Conservation (phyloP, 805 yeast genomes). For the Metschnikowia amazonensis region DNA sequence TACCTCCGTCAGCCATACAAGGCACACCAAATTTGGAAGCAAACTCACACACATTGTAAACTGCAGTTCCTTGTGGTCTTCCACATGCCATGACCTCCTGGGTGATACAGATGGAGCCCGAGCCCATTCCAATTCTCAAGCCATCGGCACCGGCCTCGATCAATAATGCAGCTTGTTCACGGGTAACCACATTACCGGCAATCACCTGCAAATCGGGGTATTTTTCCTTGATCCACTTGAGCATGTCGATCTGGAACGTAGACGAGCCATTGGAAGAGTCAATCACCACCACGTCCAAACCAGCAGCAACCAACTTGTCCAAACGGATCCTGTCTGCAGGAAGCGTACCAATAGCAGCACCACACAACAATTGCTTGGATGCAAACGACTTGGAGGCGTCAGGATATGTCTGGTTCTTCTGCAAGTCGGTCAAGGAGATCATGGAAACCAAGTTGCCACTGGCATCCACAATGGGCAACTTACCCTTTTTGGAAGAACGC, state of each 20-base stretch:
- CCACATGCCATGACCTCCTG: conserved; percentile 99
- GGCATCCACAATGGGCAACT: conserved; percentile 86
- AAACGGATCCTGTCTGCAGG: conserved; percentile 86
- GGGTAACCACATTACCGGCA: conserved; percentile 98
- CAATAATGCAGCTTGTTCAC: conserved; percentile 97
- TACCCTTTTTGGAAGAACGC: conserved; percentile 94
- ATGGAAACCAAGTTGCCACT: conserved; percentile 76
- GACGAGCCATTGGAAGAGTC: conserved; percentile 99
- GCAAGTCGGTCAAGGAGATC: conserved; percentile 93
- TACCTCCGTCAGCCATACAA: conserved; percentile 99
- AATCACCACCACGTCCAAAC: conserved; percentile 90
- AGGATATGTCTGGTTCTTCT: conserved; percentile 92
- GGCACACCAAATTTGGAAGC: conserved; percentile 96
- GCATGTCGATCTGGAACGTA: conserved; percentile 87
- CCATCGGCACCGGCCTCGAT: conserved; percentile 93
- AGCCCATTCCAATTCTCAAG: conserved; percentile 98
- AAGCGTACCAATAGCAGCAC: conserved; percentile 97
- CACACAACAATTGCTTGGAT: conserved; percentile 95
- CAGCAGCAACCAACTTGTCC: conserved; percentile 82
- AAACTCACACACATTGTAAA: conserved; percentile 87
- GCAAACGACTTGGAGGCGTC: conserved; percentile 88
- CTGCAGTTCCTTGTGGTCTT: conserved; percentile 99
- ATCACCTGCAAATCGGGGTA: conserved; percentile 81
- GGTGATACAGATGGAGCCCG: conserved; percentile 98
- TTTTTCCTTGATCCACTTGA: conserved; percentile 81